Base-by-base conservation (phyloP, 2,329 filamentous ascomycete species). In the Scedosporium minutisporum region DNA sequence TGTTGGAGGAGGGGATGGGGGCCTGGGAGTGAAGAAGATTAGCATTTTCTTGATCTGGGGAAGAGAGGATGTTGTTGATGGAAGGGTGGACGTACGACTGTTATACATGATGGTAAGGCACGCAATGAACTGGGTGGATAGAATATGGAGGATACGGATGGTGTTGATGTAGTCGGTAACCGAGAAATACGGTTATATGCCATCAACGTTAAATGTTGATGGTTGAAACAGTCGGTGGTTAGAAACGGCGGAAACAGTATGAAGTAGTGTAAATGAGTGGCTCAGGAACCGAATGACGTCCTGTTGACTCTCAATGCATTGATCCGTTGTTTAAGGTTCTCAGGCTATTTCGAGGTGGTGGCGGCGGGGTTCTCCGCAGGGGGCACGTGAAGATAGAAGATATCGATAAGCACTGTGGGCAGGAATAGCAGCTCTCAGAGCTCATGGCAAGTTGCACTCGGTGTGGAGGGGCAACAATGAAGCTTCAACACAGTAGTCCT, bases 1-100 rank as follows among this genome's bases (percentile, higher is more conserved):
- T 99, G 95, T 67, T 93, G 90, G 57, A 99, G 86, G 66, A 97
- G 85, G 16, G 89, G 90, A 76, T 97, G 92, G 16, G 91, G 87
- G 67, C 84, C 89, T 91, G 65, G n/a, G 44, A 55, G 33, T 6
- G 4, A 33, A 33, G 58, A 29, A 27, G 38, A 16, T 21, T 27
- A 25, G 33, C 44, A 18, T 46, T 57, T 23, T 29, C 7, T 16
- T 48, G 16, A 2, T 38, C 23, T 29, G 7, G 21, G 14, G 27
- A 25, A 46, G 25, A 33, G 12, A 48, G 44, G 18, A 21, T 21
- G 2, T 51, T n/a, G 59, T 12, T 18, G 18, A 4, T 16, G 60
- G 51, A 33, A 46, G 2, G 16, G 25, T 27, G 21, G 9, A 61
- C 65, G 23, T 38, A 66, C 65, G 62, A 48, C 63, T 68, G 58